phyloP scores from a whole-genome alignment of 768 basidiomycete genomes.

The Rhizopogon vesiculosus region DNA sequence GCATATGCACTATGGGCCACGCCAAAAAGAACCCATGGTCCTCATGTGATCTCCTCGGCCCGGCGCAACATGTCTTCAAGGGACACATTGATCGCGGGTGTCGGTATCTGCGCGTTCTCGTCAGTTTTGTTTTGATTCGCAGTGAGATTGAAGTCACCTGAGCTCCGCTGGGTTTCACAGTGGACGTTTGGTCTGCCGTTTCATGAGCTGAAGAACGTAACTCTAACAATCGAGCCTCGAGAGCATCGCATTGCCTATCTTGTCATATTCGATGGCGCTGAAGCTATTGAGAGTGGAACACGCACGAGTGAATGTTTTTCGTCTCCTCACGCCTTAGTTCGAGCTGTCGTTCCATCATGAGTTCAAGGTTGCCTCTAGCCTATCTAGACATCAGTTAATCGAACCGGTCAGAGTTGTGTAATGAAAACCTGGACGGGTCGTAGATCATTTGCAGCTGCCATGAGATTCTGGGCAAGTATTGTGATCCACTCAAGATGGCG shows the following conservation, averaged over 20 bases:
- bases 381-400: constrained; percentile 20
- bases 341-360: constrained; percentile 77
- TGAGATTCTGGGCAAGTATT: constrained; percentile 78
- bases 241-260: constrained; percentile 63
- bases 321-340: constrained; percentile 74
- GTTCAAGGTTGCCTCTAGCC: constrained; percentile 79
- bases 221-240: constrained; percentile 60
- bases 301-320: constrained; percentile 60
- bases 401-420: neutral
- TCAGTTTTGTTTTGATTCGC: neutral
- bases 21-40: neutral
- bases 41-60: constrained; percentile 45
- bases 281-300: constrained; percentile 3
- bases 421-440: constrained; percentile 75
- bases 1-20: neutral
- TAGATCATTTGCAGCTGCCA: constrained; percentile 86
- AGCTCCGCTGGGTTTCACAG: neutral
- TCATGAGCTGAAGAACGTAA: constrained; percentile 33
- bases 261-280: neutral
- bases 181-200: neutral
- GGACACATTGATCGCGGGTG: constrained; percentile 5
- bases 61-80: constrained; percentile 47
- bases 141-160: neutral
- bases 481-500: constrained; percentile 78
- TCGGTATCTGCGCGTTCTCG: neutral